Conservation (phyloP, 306 rosid genomes). For the Trifolium pratense region DNA sequence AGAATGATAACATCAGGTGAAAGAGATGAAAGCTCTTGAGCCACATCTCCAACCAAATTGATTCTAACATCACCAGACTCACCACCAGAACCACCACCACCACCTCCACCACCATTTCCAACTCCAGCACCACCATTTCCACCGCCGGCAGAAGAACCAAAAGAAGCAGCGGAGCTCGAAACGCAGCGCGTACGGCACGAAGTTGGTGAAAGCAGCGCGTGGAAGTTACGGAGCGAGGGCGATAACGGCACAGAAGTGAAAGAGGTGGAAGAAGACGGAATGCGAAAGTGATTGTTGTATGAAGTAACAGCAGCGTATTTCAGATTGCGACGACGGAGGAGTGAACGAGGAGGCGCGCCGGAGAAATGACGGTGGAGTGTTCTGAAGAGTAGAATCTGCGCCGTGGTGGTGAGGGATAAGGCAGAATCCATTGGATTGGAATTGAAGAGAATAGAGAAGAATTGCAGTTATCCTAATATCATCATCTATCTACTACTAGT, state of each 20-base stretch:
- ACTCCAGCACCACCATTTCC: slow-evolving; percentile 64
- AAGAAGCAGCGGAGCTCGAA: slow-evolving; percentile 63
- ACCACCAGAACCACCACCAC: slow-evolving; percentile 53
- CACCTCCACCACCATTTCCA: slow-evolving; percentile 52
- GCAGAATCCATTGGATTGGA: slow-evolving; percentile 69
- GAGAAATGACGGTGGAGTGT: slow-evolving; percentile 56
- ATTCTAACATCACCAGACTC: slow-evolving; percentile 57
- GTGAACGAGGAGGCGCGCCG: slow-evolving; percentile 44
- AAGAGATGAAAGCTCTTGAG: slow-evolving; percentile 60
- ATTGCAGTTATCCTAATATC: slow-evolving; percentile 4
- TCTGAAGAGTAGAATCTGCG: slow-evolving; percentile 58
- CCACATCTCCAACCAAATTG: slow-evolving; percentile 56
- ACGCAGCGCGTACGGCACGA: slow-evolving; percentile 54
- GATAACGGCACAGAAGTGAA: slow-evolving; percentile 28
- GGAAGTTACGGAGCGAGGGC: slow-evolving; percentile 46
- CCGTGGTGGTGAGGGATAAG: slow-evolving; percentile 44
- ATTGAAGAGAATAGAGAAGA: slow-evolving; percentile 17
- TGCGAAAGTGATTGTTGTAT: slow-evolving; percentile 31
- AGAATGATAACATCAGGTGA: slow-evolving; percentile 76
- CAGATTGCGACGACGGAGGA: slow-evolving; percentile 54
- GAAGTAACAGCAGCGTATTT: slow-evolving; percentile 33
- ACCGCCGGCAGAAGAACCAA: slow-evolving; percentile 57
- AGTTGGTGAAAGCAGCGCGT: slow-evolving; percentile 36
- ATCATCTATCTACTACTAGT: not conserved
- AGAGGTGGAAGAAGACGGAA: slow-evolving; percentile 22